Base-by-base conservation (phyloP, 2,329 filamentous ascomycete species). In the Xylariaceae sp. region DNA sequence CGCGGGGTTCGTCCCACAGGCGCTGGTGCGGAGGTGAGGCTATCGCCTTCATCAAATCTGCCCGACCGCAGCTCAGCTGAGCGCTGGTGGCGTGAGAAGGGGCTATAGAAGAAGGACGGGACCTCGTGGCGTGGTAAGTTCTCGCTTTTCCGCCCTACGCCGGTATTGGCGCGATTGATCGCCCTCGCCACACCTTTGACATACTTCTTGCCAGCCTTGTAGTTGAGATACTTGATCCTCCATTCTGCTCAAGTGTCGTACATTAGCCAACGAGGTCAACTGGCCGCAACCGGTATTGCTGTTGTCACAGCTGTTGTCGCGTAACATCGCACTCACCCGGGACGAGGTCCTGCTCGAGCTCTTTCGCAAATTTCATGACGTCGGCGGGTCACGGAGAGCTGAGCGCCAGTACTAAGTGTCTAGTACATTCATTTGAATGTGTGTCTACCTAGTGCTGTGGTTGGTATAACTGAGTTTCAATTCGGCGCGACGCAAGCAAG, bases 171-270 rank as follows among this genome's bases (percentile, higher is more conserved):
- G 73, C 82, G 71, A 73, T 80, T 77, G 54, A 94, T 78, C 51
- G 90, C 89, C 54, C 86, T 81, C 19, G 78, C 72, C 45, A 96
- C 85, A 49, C 83, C 84, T 70, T 96, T 97, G 68, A 97, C 78
- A 66, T 90, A 86, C 73, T 96, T 96, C 73, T 97, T 97, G 53
- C 90, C 92, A 49, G 84, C 84, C 78, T 95, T 96, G 77, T 97
- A 97, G 71, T 96, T 83, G 60, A 97, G 80, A 69, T 96, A 97
- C 70, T 96, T 95, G 68, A 85, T 81, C 63, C 88, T 83, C 92
- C 92, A 97, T 81, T 97, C 82, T 85, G 45, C 4, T 17, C 22
- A 14, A 3, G 15, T 35, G 39, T 39, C 36, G 19, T 12, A 18
- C 1, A 30, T 48, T 19, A 53, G 47, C 18, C 42, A 19, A 36